These are phyloP conservation scores for Theileria orientalis DNA, from an alignment of 169 alveolate genomes.

Conservation along the genomic window DNA sequence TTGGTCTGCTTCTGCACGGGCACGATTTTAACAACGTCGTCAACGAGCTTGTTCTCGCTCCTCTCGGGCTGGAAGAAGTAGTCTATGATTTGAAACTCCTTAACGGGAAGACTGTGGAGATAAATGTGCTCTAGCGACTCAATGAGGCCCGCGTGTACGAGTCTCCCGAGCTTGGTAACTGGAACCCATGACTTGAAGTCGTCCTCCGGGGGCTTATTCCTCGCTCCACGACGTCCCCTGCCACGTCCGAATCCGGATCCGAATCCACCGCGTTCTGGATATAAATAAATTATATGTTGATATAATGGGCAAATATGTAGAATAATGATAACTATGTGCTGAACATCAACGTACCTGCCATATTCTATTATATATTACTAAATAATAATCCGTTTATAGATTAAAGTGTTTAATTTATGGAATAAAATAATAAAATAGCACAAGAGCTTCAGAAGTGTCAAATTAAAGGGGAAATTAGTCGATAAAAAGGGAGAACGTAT, in stretches of 20 bases:
- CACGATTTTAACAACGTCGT: conserved; percentile 98
- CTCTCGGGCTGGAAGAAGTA: conserved; percentile 86
- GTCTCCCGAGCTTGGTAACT: conserved; percentile 98
- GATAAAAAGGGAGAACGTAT: too few relatives aligned
- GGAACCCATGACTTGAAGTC: conserved; percentile 98
- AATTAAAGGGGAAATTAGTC: too few relatives aligned
- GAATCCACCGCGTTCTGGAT: conserved; percentile 63
- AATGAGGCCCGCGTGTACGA: conserved; percentile 96
- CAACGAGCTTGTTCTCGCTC: conserved; percentile 90
- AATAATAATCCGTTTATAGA: too few relatives aligned
- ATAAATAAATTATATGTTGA: neutral
- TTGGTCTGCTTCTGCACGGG: conserved; percentile 99
- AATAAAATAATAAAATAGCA: too few relatives aligned
- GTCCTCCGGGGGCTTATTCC: conserved; percentile 77
- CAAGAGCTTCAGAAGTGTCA: too few relatives aligned
- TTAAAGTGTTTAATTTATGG: too few relatives aligned
- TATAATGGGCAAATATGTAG: neutral
- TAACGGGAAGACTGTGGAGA: conserved; percentile 98
- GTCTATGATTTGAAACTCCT: conserved; percentile 97
- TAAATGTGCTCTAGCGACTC: conserved; percentile 97
- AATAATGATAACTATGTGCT: neutral
- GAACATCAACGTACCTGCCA: too few relatives aligned
- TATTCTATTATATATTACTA: too few relatives aligned
- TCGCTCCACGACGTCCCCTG: conserved; percentile 50
- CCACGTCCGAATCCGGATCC: conserved; percentile 65